These are phyloP conservation scores for Quercus rubra DNA, from an alignment of 306 rosid genomes.

Conservation along the genomic window DNA sequence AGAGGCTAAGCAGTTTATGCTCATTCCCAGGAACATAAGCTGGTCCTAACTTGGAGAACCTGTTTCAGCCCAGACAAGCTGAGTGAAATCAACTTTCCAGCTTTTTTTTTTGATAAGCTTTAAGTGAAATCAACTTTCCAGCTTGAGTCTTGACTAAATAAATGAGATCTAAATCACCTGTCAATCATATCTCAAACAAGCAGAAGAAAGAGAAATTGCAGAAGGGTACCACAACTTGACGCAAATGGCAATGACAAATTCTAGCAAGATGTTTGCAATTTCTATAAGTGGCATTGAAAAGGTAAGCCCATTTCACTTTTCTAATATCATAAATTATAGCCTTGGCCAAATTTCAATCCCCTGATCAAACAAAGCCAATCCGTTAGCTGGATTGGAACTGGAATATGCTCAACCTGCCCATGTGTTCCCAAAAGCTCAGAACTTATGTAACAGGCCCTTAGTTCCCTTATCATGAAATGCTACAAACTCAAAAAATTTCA, in stretches of 20 bases:
- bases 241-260: background rate
- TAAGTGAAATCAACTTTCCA: background rate
- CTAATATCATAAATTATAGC: background rate
- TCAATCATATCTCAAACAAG: background rate
- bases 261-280: background rate
- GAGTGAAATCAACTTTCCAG: background rate
- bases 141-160: background rate
- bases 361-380: background rate
- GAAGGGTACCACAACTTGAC: background rate
- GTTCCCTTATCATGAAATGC: background rate
- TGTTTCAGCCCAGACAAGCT: background rate
- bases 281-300: background rate
- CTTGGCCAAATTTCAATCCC: background rate
- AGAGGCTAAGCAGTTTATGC: no score
- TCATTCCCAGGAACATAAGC: background rate
- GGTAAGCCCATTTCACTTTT: background rate
- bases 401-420: background rate
- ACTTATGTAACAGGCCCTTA: background rate
- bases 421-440: background rate
- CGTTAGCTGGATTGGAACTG: background rate
- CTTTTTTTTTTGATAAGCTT: background rate
- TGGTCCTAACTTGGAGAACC: background rate
- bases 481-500: background rate
- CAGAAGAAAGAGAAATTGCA: background rate
- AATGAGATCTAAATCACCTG: background rate